Evolutionary conservation across 1,139 yeast genomes (phyloP).

Genomic region (Wickerhamiella pararugosa): DNA sequence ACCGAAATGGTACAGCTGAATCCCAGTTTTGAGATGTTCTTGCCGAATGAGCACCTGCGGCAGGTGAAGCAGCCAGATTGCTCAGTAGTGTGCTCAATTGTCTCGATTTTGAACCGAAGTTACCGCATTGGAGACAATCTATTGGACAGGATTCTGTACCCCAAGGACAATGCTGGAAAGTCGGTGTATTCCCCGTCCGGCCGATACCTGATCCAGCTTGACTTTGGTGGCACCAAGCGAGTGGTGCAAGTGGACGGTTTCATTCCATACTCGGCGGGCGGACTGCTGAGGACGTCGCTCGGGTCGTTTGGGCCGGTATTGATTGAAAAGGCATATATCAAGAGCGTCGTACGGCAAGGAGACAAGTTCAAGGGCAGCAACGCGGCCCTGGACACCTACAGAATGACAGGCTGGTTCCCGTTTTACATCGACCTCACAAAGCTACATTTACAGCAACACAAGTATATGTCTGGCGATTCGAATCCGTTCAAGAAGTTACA

Average conservation of each 20-base stretch:
- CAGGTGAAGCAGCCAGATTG: conserved; percentile 58
- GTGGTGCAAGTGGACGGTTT: conserved; percentile 36
- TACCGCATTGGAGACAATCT: conserved; percentile 13
- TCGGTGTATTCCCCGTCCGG: conserved; percentile 18
- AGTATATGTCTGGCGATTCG: too few relatives aligned
- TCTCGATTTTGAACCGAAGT: conserved; percentile 28
- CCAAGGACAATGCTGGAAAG: conserved; percentile 13
- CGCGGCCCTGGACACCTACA: conserved; percentile 56
- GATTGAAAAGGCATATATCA: conserved; percentile 62
- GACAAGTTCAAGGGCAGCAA: conserved; percentile 64
- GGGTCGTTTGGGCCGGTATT: conserved; percentile 51
- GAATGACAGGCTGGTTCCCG: conserved; percentile 62
- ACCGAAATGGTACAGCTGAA: background rate
- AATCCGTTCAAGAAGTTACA: conserved; percentile 25
- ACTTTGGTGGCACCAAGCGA: conserved; percentile 47
- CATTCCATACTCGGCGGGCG: conserved; percentile 25
- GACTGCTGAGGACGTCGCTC: conserved; percentile 21
- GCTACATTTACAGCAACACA: conserved; percentile 12
- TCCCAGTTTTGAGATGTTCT: background rate
- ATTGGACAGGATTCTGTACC: conserved; percentile 16
- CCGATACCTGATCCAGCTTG: conserved; percentile 30
- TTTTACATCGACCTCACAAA: conserved; percentile 34
- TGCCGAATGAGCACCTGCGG: conserved; percentile 18
- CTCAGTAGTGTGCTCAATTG: conserved; percentile 55
- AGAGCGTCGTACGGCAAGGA: conserved; percentile 37